Evolutionary conservation across 176 grass and related monocot genomes (phyloP).

Genomic region (Chrysopogon serrulatus): DNA sequence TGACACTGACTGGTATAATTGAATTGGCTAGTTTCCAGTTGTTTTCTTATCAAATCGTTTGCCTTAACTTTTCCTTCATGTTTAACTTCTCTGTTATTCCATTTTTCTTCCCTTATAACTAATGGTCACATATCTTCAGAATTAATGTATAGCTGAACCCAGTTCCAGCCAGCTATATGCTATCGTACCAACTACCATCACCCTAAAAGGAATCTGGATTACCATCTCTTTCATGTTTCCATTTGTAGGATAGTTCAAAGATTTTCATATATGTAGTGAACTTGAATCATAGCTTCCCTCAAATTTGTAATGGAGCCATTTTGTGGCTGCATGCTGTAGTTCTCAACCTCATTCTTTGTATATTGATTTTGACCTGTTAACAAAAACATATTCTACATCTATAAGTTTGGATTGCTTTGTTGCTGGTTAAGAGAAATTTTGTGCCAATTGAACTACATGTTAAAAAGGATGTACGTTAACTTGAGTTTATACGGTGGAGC

Average conservation of each 20-base stretch:
- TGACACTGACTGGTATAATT: not conserved
- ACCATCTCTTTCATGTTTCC: not conserved
- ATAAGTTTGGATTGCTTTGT: not conserved
- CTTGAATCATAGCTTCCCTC: not conserved
- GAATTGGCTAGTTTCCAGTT: not conserved
- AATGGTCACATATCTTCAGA: not conserved
- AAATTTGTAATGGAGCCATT: not conserved
- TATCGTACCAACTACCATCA: not conserved
- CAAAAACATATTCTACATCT: not conserved
- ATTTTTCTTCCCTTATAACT: not conserved
- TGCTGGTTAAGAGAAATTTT: not conserved
- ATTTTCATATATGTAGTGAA: not conserved
- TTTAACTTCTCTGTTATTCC: not conserved
- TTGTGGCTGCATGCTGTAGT: not conserved
- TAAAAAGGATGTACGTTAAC: not conserved
- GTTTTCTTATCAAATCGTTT: not conserved
- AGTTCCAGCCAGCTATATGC: not conserved
- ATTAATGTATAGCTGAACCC: not conserved
- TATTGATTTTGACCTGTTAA: not conserved
- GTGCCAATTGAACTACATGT: not conserved
- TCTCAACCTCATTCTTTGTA: not conserved
- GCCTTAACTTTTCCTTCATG: not conserved
- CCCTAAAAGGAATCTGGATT: not conserved
- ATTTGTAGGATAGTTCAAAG: not conserved
- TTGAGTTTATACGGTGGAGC: not conserved